Evolutionary conservation across 2,329 filamentous ascomycete genomes (phyloP).

Genomic region (Geosmithia morbida): DNA sequence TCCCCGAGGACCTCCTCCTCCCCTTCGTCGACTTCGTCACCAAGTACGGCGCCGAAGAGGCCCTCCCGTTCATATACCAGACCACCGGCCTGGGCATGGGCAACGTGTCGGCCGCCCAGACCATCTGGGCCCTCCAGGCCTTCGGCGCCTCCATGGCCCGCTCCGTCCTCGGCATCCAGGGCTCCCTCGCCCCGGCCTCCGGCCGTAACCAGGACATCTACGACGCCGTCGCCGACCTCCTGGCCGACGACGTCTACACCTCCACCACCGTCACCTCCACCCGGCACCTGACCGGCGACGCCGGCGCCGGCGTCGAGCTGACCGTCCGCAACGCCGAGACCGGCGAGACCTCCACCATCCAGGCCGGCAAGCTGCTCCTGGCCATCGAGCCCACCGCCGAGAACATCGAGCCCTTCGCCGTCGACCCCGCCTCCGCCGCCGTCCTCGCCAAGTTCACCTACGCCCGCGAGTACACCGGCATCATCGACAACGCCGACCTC

Average conservation of each 20-base stretch:
- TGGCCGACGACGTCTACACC: constrained; percentile 20
- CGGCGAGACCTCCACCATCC: constrained; percentile 11
- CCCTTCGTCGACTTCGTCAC: constrained; percentile 24
- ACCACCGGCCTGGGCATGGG: constrained; percentile 22
- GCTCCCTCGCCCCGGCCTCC: constrained; percentile 16
- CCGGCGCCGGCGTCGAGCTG: constrained; percentile 8
- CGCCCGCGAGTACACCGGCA: constrained; percentile 14
- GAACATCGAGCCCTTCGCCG: constrained; percentile 15
- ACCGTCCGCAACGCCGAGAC: constrained; percentile 9
- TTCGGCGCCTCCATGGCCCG: constrained; percentile 15
- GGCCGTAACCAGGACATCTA: constrained; percentile 24
- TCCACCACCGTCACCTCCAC: constrained; percentile 17
- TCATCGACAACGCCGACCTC: constrained; percentile 14
- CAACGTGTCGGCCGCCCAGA: constrained; percentile 18
- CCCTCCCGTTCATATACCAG: constrained; percentile 14
- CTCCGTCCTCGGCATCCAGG: constrained; percentile 11
- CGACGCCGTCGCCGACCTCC: constrained; percentile 15
- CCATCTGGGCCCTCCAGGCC: constrained; percentile 21
- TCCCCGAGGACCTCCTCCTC: constrained; percentile 24
- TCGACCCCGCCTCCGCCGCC: constrained; percentile 12
- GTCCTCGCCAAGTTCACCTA: constrained; percentile 19
- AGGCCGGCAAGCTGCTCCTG: constrained; percentile 18
- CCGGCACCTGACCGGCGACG: constrained; percentile 8
- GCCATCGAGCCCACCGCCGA: constrained; percentile 18
- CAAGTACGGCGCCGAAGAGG: constrained; percentile 22